These are phyloP conservation scores for Pseudohalonectria lignicola DNA, from an alignment of 2,329 filamentous ascomycete species.

Conservation along the genomic window DNA sequence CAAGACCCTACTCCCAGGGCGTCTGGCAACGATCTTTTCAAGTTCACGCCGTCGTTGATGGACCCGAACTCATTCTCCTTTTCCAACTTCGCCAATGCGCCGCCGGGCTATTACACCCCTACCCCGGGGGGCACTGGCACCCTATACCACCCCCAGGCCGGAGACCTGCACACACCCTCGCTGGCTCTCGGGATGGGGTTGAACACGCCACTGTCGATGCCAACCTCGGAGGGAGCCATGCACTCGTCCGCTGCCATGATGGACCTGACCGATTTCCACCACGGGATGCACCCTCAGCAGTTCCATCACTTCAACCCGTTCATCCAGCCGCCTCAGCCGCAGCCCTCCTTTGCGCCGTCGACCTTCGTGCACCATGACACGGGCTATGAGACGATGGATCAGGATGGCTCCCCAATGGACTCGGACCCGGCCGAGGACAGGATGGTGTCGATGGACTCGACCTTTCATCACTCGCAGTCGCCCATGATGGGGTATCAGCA, in stretches of 20 bases:
- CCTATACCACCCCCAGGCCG: slow-evolving; percentile 71
- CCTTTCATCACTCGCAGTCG: slow-evolving; percentile 50
- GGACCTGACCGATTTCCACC: slow-evolving; percentile 59
- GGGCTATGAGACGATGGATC: slow-evolving; percentile 68
- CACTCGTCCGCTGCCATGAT: slow-evolving; percentile 44
- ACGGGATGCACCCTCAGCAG: slow-evolving; percentile 27
- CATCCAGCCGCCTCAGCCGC: slow-evolving; percentile 44
- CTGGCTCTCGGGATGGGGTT: slow-evolving; percentile 66
- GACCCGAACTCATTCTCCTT: slow-evolving; percentile 80
- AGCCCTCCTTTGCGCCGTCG: slow-evolving; percentile 60
- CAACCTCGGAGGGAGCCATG: slow-evolving; percentile 54
- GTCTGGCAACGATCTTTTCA: slow-evolving; percentile 63
- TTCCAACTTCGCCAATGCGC: slow-evolving; percentile 65
- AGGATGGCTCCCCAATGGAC: slow-evolving; percentile 59
- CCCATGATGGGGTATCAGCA: slow-evolving; percentile 48
- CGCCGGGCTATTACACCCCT: slow-evolving; percentile 77
- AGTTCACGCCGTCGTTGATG: slow-evolving; percentile 79
- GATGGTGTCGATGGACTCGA: slow-evolving; percentile 45
- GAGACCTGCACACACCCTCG: slow-evolving; percentile 77
- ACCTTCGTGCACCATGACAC: slow-evolving; percentile 73
- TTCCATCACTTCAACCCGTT: slow-evolving; percentile 61
- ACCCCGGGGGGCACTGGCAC: slow-evolving; percentile 73
- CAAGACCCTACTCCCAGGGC: slow-evolving; percentile 75
- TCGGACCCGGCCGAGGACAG: slow-evolving; percentile 38
- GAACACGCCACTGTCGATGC: slow-evolving; percentile 71